Evolutionary conservation across 805 yeast species (phyloP).

Genomic region (Kuraishia ogatae): DNA sequence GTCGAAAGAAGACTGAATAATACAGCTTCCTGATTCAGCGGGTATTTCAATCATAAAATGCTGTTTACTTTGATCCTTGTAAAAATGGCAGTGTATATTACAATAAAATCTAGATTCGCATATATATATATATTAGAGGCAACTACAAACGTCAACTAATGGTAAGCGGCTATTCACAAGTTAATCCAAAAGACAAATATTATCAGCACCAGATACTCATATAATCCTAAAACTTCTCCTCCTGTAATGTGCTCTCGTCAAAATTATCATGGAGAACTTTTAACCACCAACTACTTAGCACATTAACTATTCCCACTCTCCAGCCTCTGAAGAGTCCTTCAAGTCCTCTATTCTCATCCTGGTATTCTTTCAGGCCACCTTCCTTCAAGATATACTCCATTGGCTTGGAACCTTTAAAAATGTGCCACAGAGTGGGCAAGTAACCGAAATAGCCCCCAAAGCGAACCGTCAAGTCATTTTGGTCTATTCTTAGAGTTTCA

Average conservation of each 20-base stretch:
- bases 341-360: constrained; percentile 31
- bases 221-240: constrained; percentile 25
- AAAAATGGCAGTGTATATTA: too few species aligned
- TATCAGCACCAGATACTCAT: not conserved
- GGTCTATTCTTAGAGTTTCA: constrained; percentile 32
- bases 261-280: constrained; percentile 45
- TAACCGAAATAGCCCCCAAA: constrained; percentile 50
- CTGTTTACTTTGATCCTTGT: too few species aligned
- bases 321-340: constrained; percentile 77
- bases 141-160: not conserved
- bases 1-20: too few species aligned
- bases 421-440: constrained; percentile 42
- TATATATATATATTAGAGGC: not conserved
- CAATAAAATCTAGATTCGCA: too few species aligned
- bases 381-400: constrained; percentile 14
- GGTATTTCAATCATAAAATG: too few species aligned
- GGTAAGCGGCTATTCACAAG: not conserved
- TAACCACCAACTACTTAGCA: constrained; percentile 78
- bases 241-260: constrained; percentile 29
- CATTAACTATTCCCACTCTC: constrained; percentile 76
- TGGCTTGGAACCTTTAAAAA: constrained; percentile 27
- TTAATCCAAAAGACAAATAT: not conserved
- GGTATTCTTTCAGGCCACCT: constrained; percentile 6
- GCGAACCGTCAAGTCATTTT: constrained; percentile 47
- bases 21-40: too few species aligned